Evolutionary conservation across 371 early-diverging fungal species (phyloP).

Genomic region (Ordospora pajunii): DNA sequence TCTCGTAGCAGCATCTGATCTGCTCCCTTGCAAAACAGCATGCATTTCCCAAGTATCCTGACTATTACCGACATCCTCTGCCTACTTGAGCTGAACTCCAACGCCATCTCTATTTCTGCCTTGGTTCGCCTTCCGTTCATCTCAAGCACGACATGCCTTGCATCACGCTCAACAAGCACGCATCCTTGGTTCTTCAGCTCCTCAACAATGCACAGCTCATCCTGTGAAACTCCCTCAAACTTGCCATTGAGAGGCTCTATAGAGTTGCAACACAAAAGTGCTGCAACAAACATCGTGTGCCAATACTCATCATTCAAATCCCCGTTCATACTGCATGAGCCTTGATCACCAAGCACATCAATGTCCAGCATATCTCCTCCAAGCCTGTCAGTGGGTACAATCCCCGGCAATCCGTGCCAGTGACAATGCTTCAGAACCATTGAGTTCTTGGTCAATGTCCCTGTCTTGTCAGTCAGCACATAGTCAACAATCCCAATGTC

Average conservation of each 20-base stretch:
- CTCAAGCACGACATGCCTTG: slow-evolving; percentile 11
- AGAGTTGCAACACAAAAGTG: slow-evolving; percentile 55
- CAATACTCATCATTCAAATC: not conserved
- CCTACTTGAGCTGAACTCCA: slow-evolving; percentile 57
- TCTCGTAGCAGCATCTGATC: slow-evolving; percentile 63
- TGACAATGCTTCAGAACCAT: slow-evolving; percentile 72
- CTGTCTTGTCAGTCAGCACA: slow-evolving; percentile 89
- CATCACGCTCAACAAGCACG: slow-evolving; percentile 9
- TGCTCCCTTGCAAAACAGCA: slow-evolving; percentile 76
- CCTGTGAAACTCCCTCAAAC: slow-evolving; percentile 59
- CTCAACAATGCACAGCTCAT: slow-evolving; percentile 58
- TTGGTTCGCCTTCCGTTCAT: slow-evolving; percentile 16
- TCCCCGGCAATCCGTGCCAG: not conserved
- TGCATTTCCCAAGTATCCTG: slow-evolving; percentile 22
- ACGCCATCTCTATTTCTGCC: slow-evolving; percentile 7
- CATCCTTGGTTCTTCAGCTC: slow-evolving; percentile 24
- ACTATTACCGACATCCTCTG: slow-evolving; percentile 59
- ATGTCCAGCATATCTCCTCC: not conserved
- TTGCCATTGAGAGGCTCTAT: slow-evolving; percentile 55
- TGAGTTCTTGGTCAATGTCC: slow-evolving; percentile 87
- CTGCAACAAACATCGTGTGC: slow-evolving; percentile 36
- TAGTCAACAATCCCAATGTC: slow-evolving; percentile 86
- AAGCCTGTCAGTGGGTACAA: slow-evolving; percentile 1
- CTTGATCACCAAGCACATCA: slow-evolving; percentile 63
- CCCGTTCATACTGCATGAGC: slow-evolving; percentile 63